These are phyloP conservation scores for Paracoccidioides brasiliensis DNA, from an alignment of 2,329 filamentous ascomycete species.

Conservation along the genomic window DNA sequence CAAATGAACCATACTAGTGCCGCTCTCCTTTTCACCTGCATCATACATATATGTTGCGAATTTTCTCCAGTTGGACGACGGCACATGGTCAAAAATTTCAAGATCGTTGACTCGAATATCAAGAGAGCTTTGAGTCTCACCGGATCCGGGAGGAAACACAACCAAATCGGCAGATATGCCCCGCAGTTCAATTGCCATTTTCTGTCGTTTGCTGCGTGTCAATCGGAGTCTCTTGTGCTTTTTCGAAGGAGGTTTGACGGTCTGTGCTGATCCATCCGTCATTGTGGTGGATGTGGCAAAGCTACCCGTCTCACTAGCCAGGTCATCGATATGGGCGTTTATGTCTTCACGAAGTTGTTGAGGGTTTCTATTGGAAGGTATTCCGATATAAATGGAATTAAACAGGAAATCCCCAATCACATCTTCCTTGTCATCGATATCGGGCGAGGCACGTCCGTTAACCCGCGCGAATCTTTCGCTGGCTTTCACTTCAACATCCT, in stretches of 20 bases:
- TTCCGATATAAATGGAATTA: constrained; percentile 96
- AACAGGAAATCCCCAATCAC: constrained; percentile 92
- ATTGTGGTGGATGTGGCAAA: constrained; percentile 58
- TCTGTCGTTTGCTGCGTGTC: constrained; percentile 76
- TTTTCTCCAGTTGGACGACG: constrained; percentile 95
- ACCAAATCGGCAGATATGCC: constrained; percentile 74
- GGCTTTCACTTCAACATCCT: constrained; percentile 72
- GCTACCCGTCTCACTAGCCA: constrained; percentile 78
- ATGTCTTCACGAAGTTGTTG: constrained; percentile 70
- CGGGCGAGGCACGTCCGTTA: constrained; percentile 42
- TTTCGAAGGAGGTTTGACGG: constrained; percentile 19
- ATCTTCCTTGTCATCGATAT: constrained; percentile 63
- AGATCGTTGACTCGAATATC: constrained; percentile 71
- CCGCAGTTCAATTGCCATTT: constrained; percentile 86
- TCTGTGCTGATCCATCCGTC: constrained; percentile 26
- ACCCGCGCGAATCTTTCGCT: constrained; percentile 55
- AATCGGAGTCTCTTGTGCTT: constrained; percentile 55
- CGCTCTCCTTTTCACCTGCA: constrained; percentile 72
- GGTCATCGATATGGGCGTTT: constrained; percentile 77
- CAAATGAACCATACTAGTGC: constrained; percentile 77
- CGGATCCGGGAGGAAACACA: constrained; percentile 59
- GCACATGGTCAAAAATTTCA: constrained; percentile 86
- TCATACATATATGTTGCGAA: constrained; percentile 90
- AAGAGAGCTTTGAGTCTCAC: constrained; percentile 76
- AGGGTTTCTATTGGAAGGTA: constrained; percentile 75